These are phyloP conservation scores for Pyrenochaeta sp. DNA, from an alignment of 2,329 filamentous ascomycete genomes.

Conservation along the genomic window DNA sequence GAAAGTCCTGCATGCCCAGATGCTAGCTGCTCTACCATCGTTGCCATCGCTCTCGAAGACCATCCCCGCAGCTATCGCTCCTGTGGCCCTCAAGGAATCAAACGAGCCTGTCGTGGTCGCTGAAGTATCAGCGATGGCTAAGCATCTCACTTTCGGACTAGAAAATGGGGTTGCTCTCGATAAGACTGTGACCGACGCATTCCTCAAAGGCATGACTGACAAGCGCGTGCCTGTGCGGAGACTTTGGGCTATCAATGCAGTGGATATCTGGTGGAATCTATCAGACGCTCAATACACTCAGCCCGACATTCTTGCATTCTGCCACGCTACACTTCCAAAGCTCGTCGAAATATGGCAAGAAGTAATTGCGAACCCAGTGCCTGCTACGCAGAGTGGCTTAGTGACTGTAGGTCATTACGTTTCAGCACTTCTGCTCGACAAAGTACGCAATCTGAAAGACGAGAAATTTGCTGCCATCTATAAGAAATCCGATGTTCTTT, in stretches of 20 bases:
- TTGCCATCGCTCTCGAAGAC: conserved; percentile 70
- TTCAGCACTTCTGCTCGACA: conserved; percentile 66
- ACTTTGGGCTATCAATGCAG: conserved; percentile 79
- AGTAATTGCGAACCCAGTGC: conserved; percentile 76
- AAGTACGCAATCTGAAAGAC: conserved; percentile 61
- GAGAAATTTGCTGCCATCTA: conserved; percentile 64
- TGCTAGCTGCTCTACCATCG: conserved; percentile 66
- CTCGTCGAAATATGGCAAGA: conserved; percentile 79
- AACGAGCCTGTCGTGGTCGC: conserved; percentile 83
- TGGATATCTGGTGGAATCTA: conserved; percentile 71
- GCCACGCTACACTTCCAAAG: conserved; percentile 60
- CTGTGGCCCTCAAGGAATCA: conserved; percentile 80
- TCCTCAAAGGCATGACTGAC: conserved; percentile 82
- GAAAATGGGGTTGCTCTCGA: conserved; percentile 67
- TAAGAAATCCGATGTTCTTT: conserved; percentile 69
- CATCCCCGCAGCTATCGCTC: conserved; percentile 70
- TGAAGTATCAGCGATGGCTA: conserved; percentile 75
- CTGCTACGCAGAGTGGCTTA: conserved; percentile 82
- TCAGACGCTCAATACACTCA: conserved; percentile 57
- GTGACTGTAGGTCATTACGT: conserved; percentile 80
- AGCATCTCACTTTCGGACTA: conserved; percentile 69
- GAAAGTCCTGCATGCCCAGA: conserved; percentile 80
- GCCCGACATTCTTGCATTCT: conserved; percentile 55
- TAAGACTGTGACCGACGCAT: conserved; percentile 71
- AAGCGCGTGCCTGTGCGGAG: conserved; percentile 81